Percentiles rank a stretch among this genome's conserved stretches.
These are phyloP conservation scores for Paspalum vaginatum DNA, from an alignment of 176 grass and related monocot species.

Conservation along the genomic window DNA sequence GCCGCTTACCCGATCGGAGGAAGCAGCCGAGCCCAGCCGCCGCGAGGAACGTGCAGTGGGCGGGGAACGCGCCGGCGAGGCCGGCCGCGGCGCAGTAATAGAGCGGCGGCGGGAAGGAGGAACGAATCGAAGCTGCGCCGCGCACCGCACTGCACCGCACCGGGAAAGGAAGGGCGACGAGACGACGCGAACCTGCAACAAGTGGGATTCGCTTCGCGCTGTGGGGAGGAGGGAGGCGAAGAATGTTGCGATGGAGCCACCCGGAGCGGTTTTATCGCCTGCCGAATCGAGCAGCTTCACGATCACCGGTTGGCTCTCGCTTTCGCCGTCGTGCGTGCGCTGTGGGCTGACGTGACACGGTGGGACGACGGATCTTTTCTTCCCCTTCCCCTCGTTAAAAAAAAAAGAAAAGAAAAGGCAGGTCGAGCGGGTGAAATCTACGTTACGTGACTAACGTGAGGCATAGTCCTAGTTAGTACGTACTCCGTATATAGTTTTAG, in stretches of 20 bases:
- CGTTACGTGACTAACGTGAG: too few species aligned
- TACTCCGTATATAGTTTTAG: too few species aligned
- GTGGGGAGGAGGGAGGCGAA: background rate
- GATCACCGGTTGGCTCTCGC: background rate
- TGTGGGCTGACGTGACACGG: background rate
- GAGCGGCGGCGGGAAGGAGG: background rate
- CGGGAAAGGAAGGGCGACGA: background rate
- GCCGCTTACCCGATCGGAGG: conserved; percentile 42
- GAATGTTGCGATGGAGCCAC: conserved; percentile 21
- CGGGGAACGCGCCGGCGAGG: background rate
- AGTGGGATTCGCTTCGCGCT: background rate
- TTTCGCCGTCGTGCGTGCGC: background rate
- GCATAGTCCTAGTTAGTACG: too few species aligned
- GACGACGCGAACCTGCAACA: background rate
- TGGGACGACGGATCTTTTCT: background rate
- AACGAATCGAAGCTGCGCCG: background rate
- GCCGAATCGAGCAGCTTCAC: conserved; percentile 13
- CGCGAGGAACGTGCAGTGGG: conserved; percentile 1
- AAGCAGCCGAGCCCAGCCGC: background rate
- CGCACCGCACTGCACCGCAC: too few species aligned
- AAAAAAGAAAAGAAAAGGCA: too few species aligned
- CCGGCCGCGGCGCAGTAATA: background rate
- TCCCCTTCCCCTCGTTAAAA: background rate
- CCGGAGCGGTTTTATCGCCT: conserved; percentile 4
- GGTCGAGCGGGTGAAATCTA: too few species aligned